These are phyloP conservation scores for Fusarium begoniae DNA, from an alignment of 2,329 filamentous ascomycete genomes.

Conservation along the genomic window DNA sequence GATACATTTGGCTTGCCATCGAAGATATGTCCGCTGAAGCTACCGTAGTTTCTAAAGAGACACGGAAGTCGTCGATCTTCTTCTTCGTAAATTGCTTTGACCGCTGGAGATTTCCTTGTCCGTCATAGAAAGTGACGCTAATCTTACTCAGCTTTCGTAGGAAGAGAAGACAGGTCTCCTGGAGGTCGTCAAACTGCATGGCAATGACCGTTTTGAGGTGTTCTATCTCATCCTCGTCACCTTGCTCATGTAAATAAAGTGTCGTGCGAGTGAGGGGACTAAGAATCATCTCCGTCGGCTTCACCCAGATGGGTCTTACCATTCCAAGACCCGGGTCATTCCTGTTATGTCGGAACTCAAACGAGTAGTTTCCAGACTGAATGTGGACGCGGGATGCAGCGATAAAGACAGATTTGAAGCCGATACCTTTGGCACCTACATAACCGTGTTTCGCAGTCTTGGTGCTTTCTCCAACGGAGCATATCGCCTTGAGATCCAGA, in stretches of 20 bases:
- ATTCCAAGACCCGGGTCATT: conserved; percentile 15
- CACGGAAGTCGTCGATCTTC: neutral
- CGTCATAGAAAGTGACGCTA: conserved; percentile 3
- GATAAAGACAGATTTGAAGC: conserved; percentile 32
- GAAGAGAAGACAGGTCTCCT: conserved; percentile 18
- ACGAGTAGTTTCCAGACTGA: conserved; percentile 29
- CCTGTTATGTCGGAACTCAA: conserved; percentile 20
- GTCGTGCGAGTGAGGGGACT: conserved; percentile 20
- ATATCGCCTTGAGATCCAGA: conserved; percentile 21
- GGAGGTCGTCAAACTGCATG: conserved; percentile 14
- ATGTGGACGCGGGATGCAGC: conserved; percentile 22
- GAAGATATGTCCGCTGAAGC: neutral
- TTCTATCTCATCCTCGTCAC: neutral
- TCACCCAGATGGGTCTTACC: conserved; percentile 25
- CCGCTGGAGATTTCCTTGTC: neutral
- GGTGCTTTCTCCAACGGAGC: conserved; percentile 23
- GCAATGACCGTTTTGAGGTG: neutral
- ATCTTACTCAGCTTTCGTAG: conserved; percentile 17
- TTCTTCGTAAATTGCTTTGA: conserved; percentile 10
- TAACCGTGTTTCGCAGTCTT: conserved; percentile 27
- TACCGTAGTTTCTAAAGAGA: conserved; percentile 4
- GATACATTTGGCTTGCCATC: neutral
- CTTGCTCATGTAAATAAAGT: conserved; percentile 19
- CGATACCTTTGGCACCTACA: conserved; percentile 26
- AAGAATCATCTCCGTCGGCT: neutral